Evolutionary conservation across 768 basidiomycete species (phyloP).

Genomic region (Hypsizygus marmoreus): DNA sequence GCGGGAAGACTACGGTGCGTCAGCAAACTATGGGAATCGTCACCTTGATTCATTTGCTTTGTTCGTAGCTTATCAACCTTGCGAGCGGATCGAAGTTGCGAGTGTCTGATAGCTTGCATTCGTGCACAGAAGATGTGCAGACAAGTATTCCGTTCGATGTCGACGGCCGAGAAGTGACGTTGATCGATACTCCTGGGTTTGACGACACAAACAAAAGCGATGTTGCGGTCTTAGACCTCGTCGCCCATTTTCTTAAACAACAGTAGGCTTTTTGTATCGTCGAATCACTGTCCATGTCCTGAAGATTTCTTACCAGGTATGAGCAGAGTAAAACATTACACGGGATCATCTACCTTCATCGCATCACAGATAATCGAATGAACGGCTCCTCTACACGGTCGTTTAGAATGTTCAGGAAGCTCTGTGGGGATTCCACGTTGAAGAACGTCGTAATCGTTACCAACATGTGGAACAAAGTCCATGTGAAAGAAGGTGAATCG

Average conservation of each 20-base stretch:
- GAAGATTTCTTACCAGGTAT: conserved; percentile 6
- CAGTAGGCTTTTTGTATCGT: too few relatives aligned
- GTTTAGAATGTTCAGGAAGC: conserved; percentile 9
- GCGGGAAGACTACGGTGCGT: conserved; percentile 4
- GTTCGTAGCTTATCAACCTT: conserved; percentile 6
- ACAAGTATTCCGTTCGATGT: neutral
- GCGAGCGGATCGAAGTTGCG: neutral
- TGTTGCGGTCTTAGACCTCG: conserved; percentile 4
- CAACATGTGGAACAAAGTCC: conserved; percentile 8
- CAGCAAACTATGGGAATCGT: neutral
- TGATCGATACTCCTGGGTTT: conserved; percentile 23
- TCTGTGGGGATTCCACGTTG: conserved; percentile 5
- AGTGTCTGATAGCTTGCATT: conserved; percentile 1
- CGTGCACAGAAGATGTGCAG: conserved; percentile 3
- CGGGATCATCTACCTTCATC: conserved; percentile 10
- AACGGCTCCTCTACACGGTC: conserved; percentile 1
- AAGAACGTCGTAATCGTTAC: conserved; percentile 12
- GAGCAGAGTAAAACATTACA: neutral
- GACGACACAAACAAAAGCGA: conserved; percentile 3
- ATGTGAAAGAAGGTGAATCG: neutral
- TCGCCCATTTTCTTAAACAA: neutral
- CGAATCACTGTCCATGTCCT: too few relatives aligned
- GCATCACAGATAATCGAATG: conserved; percentile 5
- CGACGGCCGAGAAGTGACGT: neutral
- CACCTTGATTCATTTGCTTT: neutral